These are phyloP conservation scores for Lactifluus volemus DNA, from an alignment of 768 basidiomycete species.

Conservation along the genomic window DNA sequence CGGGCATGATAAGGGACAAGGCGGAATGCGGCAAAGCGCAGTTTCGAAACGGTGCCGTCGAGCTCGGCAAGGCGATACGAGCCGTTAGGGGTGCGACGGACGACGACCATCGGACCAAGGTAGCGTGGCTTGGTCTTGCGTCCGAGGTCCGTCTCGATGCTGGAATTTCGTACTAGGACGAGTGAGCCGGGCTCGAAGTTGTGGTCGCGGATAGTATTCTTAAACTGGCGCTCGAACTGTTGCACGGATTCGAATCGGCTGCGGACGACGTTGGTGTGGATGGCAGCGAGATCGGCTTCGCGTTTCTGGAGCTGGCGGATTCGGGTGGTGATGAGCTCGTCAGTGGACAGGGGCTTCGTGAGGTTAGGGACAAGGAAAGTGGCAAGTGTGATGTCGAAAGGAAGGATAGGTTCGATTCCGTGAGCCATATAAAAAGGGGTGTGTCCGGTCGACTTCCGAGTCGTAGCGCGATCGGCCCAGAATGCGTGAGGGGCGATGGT, in stretches of 20 bases:
- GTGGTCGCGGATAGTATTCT: conserved; percentile 18
- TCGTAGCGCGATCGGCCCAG: no score
- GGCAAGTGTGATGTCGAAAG: conserved; percentile 12
- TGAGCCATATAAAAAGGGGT: conserved; percentile 17
- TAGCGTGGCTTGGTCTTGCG: no score
- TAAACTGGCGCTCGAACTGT: conserved; percentile 7
- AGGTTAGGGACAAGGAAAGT: no score
- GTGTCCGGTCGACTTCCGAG: no score
- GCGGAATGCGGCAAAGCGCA: conserved; percentile 16
- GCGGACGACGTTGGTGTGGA: neutral
- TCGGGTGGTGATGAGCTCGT: conserved; percentile 8
- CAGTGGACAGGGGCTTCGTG: neutral
- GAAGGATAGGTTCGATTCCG: conserved; percentile 17
- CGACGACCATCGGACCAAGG: no score
- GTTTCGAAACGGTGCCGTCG: neutral
- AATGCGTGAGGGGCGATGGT: no score
- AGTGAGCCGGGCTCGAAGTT: conserved; percentile 23
- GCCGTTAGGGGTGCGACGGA: no score
- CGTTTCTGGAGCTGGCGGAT: conserved; percentile 14
- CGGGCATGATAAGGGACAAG: conserved; percentile 19
- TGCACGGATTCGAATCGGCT: neutral
- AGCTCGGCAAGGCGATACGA: no score
- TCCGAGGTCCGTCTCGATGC: conserved; percentile 19
- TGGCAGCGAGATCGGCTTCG: neutral
- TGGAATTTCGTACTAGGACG: conserved; percentile 23